Base-by-base conservation (phyloP, 192 early-diverging fungal genomes). In the Coemansia sp. region DNA sequence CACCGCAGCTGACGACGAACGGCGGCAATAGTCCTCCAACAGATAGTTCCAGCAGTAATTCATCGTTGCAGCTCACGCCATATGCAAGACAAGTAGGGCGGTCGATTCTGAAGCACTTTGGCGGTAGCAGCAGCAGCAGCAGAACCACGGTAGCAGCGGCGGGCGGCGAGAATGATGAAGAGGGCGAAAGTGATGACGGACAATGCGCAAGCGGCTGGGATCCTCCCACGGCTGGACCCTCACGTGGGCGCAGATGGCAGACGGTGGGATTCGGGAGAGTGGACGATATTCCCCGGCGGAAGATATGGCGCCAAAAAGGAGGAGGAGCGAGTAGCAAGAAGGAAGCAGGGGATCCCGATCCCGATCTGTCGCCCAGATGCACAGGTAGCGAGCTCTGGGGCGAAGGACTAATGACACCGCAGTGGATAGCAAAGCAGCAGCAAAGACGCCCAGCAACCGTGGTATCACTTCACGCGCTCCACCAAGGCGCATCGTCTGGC, bases 271-370 rank as follows among this genome's bases (percentile, higher is more conserved):
- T 68, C 51, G 71, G 36, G 12, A 46, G 66, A 5, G 74, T 82
- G 8, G 79, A 82, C 59, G 74, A 76, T 15, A 68, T 82, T 9
- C 74, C 79, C 13, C 61, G 71, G 11, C 71, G 79, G 47, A 69
- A 71, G 62, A 40, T 52, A 26, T 41, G 49, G 46, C 41, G 47
- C 6, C 58, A 67, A 49, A 39, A 52, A 19, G 57, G 61, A 45
- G 21, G 61, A 45, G 21, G 32, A 1, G 13, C 21, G 13, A 41
- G 51, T 22, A 52, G 51, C 8, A n/a, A 26, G 5, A 37, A 59
- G 15, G 57, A 40, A 37, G 11, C 16, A 5, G 69, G 66, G 12
- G 26, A 26, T 26, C 26, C 26, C 1, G 26, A 26, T 26, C 3
- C 26, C 26, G 66, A 67, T 13, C 47, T 77, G 19, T 62, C 73